phyloP scores from a whole-genome alignment of 2,329 filamentous ascomycete species.

The Paraphaeosphaeria sporulosa region DNA sequence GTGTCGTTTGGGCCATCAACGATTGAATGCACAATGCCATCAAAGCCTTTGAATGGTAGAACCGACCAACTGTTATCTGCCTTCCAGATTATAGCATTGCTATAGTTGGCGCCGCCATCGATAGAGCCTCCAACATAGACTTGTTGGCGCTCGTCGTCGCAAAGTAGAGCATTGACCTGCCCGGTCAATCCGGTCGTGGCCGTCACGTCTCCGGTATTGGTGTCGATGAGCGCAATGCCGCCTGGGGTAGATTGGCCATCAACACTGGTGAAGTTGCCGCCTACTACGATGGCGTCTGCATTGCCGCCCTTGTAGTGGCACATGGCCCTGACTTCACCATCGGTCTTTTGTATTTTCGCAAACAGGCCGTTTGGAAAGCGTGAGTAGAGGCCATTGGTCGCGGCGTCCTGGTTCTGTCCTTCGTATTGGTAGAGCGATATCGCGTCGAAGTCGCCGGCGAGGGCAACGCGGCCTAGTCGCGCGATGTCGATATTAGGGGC shows the following conservation, averaged over 20 bases:
- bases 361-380: conserved; percentile 87
- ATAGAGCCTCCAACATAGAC: conserved; percentile 94
- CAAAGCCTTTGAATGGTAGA: conserved; percentile 91
- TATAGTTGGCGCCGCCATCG: conserved; percentile 73
- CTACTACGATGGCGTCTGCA: conserved; percentile 78
- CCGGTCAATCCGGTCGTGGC: conserved; percentile 82
- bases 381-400: conserved; percentile 80
- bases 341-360: conserved; percentile 74
- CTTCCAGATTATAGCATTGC: conserved; percentile 87
- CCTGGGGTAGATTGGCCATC: conserved; percentile 76
- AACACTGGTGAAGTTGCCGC: conserved; percentile 94
- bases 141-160: conserved; percentile 77
- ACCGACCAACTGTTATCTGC: conserved; percentile 69
- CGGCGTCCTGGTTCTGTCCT: conserved; percentile 76
- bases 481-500: conserved; percentile 79
- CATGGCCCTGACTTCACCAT: conserved; percentile 88
- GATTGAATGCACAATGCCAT: conserved; percentile 89
- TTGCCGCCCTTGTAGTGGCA: conserved; percentile 79
- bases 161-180: conserved; percentile 81
- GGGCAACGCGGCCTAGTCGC: conserved; percentile 79
- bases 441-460: conserved; percentile 89
- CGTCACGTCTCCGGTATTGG: conserved; percentile 71
- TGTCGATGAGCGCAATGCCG: conserved; percentile 81
- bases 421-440: conserved; percentile 89
- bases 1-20: conserved; percentile 79